Evolutionary conservation across 1,284 basidiomycete genomes (phyloP).

Genomic region (Tylopilus sp.): DNA sequence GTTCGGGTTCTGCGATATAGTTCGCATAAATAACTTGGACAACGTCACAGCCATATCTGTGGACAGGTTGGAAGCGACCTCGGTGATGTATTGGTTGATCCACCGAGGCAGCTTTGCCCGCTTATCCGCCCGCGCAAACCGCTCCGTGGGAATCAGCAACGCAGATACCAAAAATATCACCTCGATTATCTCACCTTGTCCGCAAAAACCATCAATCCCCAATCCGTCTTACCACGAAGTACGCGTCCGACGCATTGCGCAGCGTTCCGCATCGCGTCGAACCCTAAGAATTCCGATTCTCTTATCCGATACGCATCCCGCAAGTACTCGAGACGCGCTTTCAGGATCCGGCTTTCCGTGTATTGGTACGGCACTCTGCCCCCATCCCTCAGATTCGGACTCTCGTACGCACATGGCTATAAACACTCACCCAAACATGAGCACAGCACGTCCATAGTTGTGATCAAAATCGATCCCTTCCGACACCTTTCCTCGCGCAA

Average conservation of each 20-base stretch:
- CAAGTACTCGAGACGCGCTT: constrained; percentile 95
- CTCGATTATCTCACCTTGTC: constrained; percentile 72
- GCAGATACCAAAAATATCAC: not conserved
- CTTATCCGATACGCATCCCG: constrained; percentile 98
- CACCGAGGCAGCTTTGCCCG: constrained; percentile 95
- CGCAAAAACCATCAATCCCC: constrained; percentile 99
- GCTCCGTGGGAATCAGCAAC: constrained; percentile 46
- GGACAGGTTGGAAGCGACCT: constrained; percentile 94
- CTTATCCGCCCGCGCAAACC: constrained; percentile 96
- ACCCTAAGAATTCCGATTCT: constrained; percentile 98
- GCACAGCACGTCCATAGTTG: constrained; percentile 97
- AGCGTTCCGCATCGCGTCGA: constrained; percentile 99
- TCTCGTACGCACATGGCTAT: not conserved
- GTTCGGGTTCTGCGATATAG: constrained; percentile 95
- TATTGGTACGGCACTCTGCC: constrained; percentile 95
- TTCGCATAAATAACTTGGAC: constrained; percentile 95
- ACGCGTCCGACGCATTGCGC: constrained; percentile 99
- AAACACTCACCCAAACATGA: constrained; percentile 89
- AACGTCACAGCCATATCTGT: constrained; percentile 98
- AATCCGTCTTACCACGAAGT: constrained; percentile 97
- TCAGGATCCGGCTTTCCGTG: constrained; percentile 96
- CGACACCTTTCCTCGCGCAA: constrained; percentile 98
- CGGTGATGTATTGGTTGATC: constrained; percentile 99
- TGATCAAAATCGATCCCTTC: constrained; percentile 99
- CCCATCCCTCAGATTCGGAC: constrained; percentile 6